These are phyloP conservation scores for Cicer yamashitae DNA, from an alignment of 306 rosid species.

Conservation along the genomic window DNA sequence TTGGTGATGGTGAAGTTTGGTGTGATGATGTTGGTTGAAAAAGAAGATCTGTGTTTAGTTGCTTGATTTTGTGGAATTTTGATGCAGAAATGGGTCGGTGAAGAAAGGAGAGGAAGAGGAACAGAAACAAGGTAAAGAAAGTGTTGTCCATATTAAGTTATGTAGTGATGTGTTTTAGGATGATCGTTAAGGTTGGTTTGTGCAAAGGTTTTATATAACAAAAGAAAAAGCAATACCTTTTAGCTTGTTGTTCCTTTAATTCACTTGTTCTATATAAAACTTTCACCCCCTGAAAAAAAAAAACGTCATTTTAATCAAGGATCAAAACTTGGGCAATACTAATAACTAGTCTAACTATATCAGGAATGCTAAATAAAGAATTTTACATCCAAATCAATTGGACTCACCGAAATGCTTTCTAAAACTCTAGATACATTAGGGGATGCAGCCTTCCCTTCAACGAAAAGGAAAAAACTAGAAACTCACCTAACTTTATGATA, in stretches of 20 bases:
- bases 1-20: conserved; percentile 57
- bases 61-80: conserved; percentile 58
- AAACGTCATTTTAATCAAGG: conserved; percentile 3
- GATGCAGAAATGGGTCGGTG: conserved; percentile 52
- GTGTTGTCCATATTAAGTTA: not conserved
- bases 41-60: conserved; percentile 43
- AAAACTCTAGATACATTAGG: conserved; percentile 78
- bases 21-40: conserved; percentile 36
- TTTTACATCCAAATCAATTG: not conserved
- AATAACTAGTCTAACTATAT: conserved; percentile 1
- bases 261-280: conserved; percentile 84
- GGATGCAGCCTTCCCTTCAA: conserved; percentile 95
- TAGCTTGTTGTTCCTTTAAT: conserved; percentile 90
- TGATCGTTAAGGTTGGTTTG: not conserved
- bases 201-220: not conserved
- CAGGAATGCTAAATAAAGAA: not conserved
- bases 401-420: conserved; percentile 87
- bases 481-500: conserved; percentile 95
- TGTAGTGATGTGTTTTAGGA: not conserved
- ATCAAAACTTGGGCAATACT: conserved; percentile 29
- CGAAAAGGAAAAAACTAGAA: conserved; percentile 80
- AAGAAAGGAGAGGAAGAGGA: conserved; percentile 47
- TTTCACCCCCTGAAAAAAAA: conserved; percentile 75
- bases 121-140: conserved; percentile 3
- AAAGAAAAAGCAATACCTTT: conserved; percentile 55